These are phyloP conservation scores for Rhodofomes roseus DNA, from an alignment of 1,284 basidiomycete genomes.

Conservation along the genomic window DNA sequence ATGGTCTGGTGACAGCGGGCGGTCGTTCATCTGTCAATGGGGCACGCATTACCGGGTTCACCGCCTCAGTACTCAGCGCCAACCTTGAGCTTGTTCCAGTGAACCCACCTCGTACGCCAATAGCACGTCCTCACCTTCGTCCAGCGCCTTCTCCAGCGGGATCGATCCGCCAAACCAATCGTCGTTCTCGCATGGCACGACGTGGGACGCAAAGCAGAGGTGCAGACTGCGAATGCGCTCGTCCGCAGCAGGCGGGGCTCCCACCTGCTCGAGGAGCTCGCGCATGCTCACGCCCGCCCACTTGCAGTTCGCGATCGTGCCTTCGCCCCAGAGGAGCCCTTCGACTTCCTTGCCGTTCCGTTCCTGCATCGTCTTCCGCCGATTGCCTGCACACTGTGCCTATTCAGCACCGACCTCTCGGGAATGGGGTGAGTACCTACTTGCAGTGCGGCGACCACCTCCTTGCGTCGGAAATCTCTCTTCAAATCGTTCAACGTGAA, in stretches of 20 bases:
- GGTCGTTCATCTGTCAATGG: conserved; percentile 57
- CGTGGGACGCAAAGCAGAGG: conserved; percentile 59
- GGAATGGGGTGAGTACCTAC: conserved; percentile 31
- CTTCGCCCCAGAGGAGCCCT: conserved; percentile 56
- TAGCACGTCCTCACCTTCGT: conserved; percentile 43
- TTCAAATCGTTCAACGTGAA: conserved; percentile 41
- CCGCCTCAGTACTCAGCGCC: background rate
- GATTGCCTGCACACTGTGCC: conserved; percentile 61
- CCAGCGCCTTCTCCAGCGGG: conserved; percentile 46
- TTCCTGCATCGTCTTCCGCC: conserved; percentile 62
- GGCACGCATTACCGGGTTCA: background rate
- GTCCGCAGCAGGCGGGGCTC: conserved; percentile 16
- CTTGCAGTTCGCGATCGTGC: conserved; percentile 56
- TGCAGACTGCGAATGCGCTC: conserved; percentile 31
- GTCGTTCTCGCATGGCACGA: conserved; percentile 59
- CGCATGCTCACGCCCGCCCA: conserved; percentile 58
- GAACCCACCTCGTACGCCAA: conserved; percentile 57
- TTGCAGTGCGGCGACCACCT: conserved; percentile 56
- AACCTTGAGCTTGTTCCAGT: background rate
- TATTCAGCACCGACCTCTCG: background rate
- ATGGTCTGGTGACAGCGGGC: conserved; percentile 56
- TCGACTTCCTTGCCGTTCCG: conserved; percentile 36
- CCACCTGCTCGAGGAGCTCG: conserved; percentile 46
- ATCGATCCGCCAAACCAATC: conserved; percentile 60
- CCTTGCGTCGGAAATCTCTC: conserved; percentile 36